Percentiles rank a stretch among this genome's conserved stretches.
Evolutionary conservation across 345 rosid species (phyloP).

Genomic region (Geranium rotundifolium): DNA sequence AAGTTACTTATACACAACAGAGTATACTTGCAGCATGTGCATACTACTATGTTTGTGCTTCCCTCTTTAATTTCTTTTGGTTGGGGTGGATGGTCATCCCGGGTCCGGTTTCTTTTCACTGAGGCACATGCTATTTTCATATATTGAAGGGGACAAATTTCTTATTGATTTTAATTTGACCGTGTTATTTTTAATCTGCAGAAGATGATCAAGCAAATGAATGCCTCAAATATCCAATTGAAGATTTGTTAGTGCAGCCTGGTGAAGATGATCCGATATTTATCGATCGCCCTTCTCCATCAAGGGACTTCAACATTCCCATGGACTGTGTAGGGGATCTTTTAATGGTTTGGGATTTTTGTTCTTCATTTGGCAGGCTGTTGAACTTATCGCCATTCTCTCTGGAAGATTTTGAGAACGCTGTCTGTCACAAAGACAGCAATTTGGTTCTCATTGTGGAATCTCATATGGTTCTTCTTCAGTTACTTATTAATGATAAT

Average conservation of each 20-base stretch:
- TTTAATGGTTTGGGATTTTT: constrained; percentile 94
- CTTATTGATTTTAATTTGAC: not conserved
- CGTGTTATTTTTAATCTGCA: constrained; percentile 21
- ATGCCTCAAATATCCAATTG: constrained; percentile 73
- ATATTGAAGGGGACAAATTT: too few species aligned
- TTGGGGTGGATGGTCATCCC: not conserved
- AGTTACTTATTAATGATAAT: constrained; percentile 45
- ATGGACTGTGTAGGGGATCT: constrained; percentile 77
- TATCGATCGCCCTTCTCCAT: constrained; percentile 61
- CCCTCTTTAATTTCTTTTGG: not conserved
- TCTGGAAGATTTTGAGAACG: constrained; percentile 87
- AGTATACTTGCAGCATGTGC: too few species aligned
- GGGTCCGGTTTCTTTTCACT: too few species aligned
- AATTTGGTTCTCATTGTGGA: constrained; percentile 69
- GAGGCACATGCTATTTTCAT: too few species aligned
- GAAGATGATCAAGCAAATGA: constrained; percentile 32
- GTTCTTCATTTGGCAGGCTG: constrained; percentile 66
- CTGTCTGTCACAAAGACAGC: constrained; percentile 80
- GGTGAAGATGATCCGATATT: constrained; percentile 60
- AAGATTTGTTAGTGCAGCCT: constrained; percentile 67
- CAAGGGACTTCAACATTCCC: constrained; percentile 67
- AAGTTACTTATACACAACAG: too few species aligned
- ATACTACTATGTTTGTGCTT: not conserved
- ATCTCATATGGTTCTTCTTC: constrained; percentile 72
- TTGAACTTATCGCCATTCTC: constrained; percentile 69